phyloP scores from a whole-genome alignment of 73 alveolate genomes.

The Blepharisma japonicum region DNA sequence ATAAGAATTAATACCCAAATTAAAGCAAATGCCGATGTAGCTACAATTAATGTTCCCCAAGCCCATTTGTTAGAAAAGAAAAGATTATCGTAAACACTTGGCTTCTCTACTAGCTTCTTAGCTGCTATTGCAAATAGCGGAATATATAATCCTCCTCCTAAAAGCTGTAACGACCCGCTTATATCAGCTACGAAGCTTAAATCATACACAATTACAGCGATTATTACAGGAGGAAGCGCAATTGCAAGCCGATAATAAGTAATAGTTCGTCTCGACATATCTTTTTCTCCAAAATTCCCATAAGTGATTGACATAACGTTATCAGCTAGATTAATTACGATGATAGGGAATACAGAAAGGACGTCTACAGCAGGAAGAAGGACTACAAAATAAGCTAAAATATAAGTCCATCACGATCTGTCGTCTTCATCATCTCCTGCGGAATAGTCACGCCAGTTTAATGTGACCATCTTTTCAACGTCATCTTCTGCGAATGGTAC shows the following conservation, averaged over 20 bases:
- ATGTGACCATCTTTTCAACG: neutral
- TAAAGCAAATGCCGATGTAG: no score
- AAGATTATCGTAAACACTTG: no score
- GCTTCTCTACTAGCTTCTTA: no score
- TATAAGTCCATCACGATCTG: constrained; percentile 28
- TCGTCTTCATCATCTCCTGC: neutral
- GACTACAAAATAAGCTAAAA: constrained; percentile 2
- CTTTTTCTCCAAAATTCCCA: neutral
- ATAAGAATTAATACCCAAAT: no score
- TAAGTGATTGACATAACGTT: neutral
- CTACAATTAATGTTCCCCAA: no score
- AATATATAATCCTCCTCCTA: no score
- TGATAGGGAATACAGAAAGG: neutral
- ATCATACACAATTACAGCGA: constrained; percentile 6
- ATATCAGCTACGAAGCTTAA: no score
- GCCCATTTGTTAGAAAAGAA: no score
- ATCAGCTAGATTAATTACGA: neutral
- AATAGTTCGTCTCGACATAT: neutral
- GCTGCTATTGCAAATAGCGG: no score
- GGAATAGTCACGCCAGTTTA: constrained; percentile 16
- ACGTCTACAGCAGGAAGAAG: constrained; percentile 21
- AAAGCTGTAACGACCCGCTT: no score
- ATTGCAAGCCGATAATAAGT: neutral
- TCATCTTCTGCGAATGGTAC: neutral
- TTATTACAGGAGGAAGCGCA: neutral